A percentile compares a stretch with the other conserved stretches of the same genome.
These are phyloP conservation scores for Pseudocohnilembus persalinus DNA, from an alignment of 169 alveolate genomes.

Conservation along the genomic window DNA sequence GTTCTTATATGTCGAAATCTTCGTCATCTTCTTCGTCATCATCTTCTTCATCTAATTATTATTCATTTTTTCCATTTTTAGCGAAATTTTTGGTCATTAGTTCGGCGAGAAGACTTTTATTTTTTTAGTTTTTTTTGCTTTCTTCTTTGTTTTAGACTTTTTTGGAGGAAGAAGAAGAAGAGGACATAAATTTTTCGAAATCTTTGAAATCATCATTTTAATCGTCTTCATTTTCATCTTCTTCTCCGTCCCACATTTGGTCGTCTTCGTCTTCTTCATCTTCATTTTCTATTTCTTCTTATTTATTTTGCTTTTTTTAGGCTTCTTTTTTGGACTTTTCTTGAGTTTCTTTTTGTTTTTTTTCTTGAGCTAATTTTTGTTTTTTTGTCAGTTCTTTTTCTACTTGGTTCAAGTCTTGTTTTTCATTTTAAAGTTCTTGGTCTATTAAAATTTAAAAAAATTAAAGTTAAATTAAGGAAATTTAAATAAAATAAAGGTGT, in stretches of 20 bases:
- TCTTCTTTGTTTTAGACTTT: neutral
- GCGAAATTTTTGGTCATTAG: neutral
- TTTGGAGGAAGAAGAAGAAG: no score
- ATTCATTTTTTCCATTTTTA: neutral
- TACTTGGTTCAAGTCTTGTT: neutral
- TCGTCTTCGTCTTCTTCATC: conserved; percentile 14
- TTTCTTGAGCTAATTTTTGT: neutral
- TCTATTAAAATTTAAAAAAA: no score
- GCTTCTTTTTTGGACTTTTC: neutral
- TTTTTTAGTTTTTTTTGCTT: neutral
- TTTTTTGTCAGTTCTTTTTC: neutral
- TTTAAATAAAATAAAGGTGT: no score
- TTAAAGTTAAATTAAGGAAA: no score
- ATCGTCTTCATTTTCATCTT: conserved; percentile 8
- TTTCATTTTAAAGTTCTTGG: no score
- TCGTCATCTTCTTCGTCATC: neutral
- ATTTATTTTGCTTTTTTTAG: neutral
- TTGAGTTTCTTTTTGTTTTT: neutral
- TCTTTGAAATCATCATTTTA: conserved; percentile 8
- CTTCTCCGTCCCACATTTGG: neutral
- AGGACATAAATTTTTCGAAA: neutral
- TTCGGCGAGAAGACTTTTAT: neutral
- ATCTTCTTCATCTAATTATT: neutral
- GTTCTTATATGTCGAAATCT: no score
- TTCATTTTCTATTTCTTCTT: conserved; percentile 10